These are phyloP conservation scores for Graphiopsis chlorocephala DNA, from an alignment of 2,329 filamentous ascomycete species.

Conservation along the genomic window DNA sequence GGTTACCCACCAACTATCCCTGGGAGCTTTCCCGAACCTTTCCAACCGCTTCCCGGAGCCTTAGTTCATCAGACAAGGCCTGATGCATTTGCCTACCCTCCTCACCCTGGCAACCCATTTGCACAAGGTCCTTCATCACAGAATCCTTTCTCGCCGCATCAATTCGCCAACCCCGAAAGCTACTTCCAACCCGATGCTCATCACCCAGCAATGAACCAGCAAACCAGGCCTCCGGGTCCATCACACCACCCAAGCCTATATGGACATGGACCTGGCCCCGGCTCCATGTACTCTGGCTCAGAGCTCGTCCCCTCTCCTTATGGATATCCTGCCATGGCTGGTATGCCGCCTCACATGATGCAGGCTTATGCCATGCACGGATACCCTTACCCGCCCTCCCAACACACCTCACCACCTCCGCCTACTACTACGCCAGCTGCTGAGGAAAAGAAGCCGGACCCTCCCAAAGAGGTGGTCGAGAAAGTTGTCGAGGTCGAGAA, in stretches of 20 bases:
- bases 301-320: constrained; percentile 30
- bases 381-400: constrained; percentile 20
- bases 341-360: constrained; percentile 13
- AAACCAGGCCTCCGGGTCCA: constrained; percentile 25
- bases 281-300: constrained; percentile 19
- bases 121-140: constrained; percentile 25
- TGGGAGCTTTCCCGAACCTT: constrained; percentile 26
- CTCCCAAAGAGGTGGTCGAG: constrained; percentile 25
- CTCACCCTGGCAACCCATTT: constrained; percentile 37
- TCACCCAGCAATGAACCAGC: constrained; percentile 19
- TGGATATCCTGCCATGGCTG: constrained; percentile 21
- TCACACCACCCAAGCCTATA: constrained; percentile 31
- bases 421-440: background rate
- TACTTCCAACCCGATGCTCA: constrained; percentile 37
- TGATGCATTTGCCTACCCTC: constrained; percentile 39
- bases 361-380: constrained; percentile 2
- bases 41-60: constrained; percentile 30
- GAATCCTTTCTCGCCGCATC: constrained; percentile 34
- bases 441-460: constrained; percentile 14
- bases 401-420: constrained; percentile 29
- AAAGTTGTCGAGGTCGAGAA: constrained; percentile 20
- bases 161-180: constrained; percentile 24
- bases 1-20: constrained; percentile 34
- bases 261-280: constrained; percentile 14
- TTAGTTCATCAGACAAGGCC: constrained; percentile 29